These are phyloP conservation scores for Irpex lacteus DNA, from an alignment of 1,284 basidiomycete species.

Conservation along the genomic window DNA sequence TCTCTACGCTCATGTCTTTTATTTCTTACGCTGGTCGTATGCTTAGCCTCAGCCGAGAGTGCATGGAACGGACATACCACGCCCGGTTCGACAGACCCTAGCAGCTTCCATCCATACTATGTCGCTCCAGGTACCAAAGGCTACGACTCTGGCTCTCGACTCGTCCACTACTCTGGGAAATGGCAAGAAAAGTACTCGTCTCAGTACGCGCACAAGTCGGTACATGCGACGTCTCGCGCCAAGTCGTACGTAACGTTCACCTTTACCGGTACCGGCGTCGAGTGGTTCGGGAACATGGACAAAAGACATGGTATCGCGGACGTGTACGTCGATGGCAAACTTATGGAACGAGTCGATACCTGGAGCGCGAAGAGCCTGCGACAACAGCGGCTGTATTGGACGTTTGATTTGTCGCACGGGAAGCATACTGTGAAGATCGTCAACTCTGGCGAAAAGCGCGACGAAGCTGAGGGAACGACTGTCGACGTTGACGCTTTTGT, in stretches of 20 bases:
- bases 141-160: conserved; percentile 63
- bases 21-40: conserved; percentile 24
- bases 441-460: conserved; percentile 45
- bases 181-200: conserved; percentile 56
- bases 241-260: conserved; percentile 55
- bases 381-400: conserved; percentile 68
- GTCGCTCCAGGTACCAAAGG: conserved; percentile 69
- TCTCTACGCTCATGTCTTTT: conserved; percentile 21
- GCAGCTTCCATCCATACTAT: conserved; percentile 62
- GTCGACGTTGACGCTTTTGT: conserved; percentile 68
- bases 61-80: conserved; percentile 68
- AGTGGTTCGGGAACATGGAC: conserved; percentile 70
- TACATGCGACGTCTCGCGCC: conserved; percentile 45
- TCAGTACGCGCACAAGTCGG: conserved; percentile 47
- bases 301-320: conserved; percentile 50
- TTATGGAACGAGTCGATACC: conserved; percentile 42
- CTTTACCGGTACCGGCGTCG: conserved; percentile 70
- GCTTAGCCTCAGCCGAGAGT: conserved; percentile 29
- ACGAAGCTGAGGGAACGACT: conserved; percentile 32
- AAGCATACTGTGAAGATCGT: conserved; percentile 64
- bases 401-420: conserved; percentile 47
- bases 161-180: conserved; percentile 55
- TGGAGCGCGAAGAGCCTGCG: conserved; percentile 38
- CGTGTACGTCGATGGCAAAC: conserved; percentile 58
- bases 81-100: conserved; percentile 44